Evolutionary conservation across 495 filamentous ascomycete genomes (phyloP), one percentile per base, ranked within the genome.

Genomic region (Alectoria sarmentosa): DNA sequence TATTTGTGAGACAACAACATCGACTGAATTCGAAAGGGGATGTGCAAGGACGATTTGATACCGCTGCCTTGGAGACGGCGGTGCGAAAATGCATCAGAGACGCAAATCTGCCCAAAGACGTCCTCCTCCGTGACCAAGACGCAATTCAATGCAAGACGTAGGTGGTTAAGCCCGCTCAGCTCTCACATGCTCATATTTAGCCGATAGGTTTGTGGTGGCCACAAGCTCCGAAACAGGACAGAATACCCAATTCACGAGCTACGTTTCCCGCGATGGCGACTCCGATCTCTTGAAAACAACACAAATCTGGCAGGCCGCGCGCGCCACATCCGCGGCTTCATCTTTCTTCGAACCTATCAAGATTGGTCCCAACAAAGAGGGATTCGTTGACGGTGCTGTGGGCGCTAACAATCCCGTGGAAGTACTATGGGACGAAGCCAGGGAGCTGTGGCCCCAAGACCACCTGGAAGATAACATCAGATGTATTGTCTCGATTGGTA

Each of bases 191-290:
- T n/a, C n/a, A n/a, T n/a, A n/a, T n/a, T n/a, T n/a, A n/a, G n/a
- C n/a, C n/a, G n/a, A n/a, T 52, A 84, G 81, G 34, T 83, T 83
- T 61, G 76, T 83, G 37, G 83, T 78, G 64, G 77, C 77, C 8
- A 79, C 74, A 62, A 77, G 75, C 61, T 75, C 75, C 48, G 49
- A 77, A 44, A 80, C 74, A 0, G 68, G 69, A 54, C 72, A 77
- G 15, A 77, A 74, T 23, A 75, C 77, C 30, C 72, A 72, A 58
- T 70, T 83, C 46, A 77, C 74, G 21, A 79, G 73, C 71, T 82
- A 82, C 70, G 62, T 66, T 1, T 73, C 74, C 63, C 73, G 72
- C 37, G n/a, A n/a, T n/a, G 75, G 75, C 59, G 73, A 74, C 63
- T 66, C 72, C 21, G 70, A 65, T 21, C 71, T 80, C 10, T 69